These are phyloP conservation scores for Boletus vinaceobasis DNA, from an alignment of 768 basidiomycete genomes.

Conservation along the genomic window DNA sequence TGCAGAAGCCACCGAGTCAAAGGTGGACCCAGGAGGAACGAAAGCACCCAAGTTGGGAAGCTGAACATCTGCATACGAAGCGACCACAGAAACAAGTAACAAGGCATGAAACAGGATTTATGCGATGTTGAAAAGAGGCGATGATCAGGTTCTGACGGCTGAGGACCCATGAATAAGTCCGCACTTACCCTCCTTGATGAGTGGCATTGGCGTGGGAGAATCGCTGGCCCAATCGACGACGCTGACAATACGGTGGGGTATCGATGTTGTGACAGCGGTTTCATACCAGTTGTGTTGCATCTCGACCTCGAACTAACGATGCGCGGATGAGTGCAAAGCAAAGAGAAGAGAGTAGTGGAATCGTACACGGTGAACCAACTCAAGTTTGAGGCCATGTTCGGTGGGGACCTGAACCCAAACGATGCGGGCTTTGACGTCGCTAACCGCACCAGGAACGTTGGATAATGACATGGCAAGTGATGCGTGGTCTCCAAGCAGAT, in stretches of 20 bases:
- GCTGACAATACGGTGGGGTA: constrained; percentile 78
- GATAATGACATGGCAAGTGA: constrained; percentile 32
- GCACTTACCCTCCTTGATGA: constrained; percentile 15
- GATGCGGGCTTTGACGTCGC: constrained; percentile 75
- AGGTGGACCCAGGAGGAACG: constrained; percentile 18
- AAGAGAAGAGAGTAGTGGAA: background rate
- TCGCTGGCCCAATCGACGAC: constrained; percentile 96
- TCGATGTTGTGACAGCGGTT: constrained; percentile 67
- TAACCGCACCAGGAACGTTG: constrained; percentile 69
- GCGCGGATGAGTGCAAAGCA: background rate
- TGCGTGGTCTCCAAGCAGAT: constrained; percentile 46
- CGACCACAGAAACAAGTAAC: background rate
- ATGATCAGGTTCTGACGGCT: constrained; percentile 3
- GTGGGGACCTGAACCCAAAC: constrained; percentile 81
- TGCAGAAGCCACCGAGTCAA: constrained; percentile 12
- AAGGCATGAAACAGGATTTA: background rate
- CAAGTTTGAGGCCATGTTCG: constrained; percentile 57
- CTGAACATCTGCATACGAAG: constrained; percentile 6
- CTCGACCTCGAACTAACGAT: constrained; percentile 75
- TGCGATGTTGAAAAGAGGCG: background rate
- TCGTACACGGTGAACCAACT: constrained; percentile 58
- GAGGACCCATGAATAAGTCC: background rate
- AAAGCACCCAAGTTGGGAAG: constrained; percentile 29
- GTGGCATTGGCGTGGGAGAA: constrained; percentile 42
- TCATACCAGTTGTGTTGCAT: constrained; percentile 98